A percentile compares a stretch with the other conserved stretches of the same genome.
phyloP scores from a whole-genome alignment of 257 asterid genomes.

The Nemophila menziesii region DNA sequence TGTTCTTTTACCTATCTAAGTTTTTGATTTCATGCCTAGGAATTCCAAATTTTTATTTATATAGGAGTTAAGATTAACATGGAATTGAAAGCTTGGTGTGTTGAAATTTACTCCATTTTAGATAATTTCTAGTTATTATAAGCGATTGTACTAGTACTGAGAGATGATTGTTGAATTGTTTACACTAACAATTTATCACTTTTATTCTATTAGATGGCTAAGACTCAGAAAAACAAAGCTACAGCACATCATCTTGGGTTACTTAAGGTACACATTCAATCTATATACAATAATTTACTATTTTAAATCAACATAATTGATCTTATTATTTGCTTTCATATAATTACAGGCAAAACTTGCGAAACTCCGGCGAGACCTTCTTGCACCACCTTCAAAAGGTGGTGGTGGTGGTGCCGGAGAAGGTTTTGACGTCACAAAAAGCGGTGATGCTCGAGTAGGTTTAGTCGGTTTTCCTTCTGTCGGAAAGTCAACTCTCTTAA shows the following conservation, averaged over 20 bases:
- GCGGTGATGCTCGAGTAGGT: conserved; percentile 98
- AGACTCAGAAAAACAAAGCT: conserved; percentile 94
- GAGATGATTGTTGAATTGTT: too few species aligned
- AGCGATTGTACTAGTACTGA: too few species aligned
- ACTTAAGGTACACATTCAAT: conserved; percentile 52
- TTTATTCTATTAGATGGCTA: conserved; percentile 69
- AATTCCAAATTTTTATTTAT: too few species aligned
- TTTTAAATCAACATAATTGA: background rate
- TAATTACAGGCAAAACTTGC: conserved; percentile 81
- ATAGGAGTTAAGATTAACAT: background rate
- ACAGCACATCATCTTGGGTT: conserved; percentile 95
- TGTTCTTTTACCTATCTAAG: background rate
- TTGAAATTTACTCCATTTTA: too few species aligned
- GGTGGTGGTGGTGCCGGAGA: conserved; percentile 99
- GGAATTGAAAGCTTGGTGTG: background rate
- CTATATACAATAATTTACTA: background rate
- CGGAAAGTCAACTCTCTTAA: conserved; percentile 89
- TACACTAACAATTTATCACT: too few species aligned
- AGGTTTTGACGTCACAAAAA: conserved; percentile 97
- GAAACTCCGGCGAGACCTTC: conserved; percentile 90
- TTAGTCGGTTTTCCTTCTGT: conserved; percentile 97
- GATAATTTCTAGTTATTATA: too few species aligned
- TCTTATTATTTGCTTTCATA: background rate
- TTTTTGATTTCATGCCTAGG: background rate
- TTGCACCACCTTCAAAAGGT: conserved; percentile 82